Evolutionary conservation across 1,284 basidiomycete species (phyloP).

Genomic region (Apiotrichum gamsii): DNA sequence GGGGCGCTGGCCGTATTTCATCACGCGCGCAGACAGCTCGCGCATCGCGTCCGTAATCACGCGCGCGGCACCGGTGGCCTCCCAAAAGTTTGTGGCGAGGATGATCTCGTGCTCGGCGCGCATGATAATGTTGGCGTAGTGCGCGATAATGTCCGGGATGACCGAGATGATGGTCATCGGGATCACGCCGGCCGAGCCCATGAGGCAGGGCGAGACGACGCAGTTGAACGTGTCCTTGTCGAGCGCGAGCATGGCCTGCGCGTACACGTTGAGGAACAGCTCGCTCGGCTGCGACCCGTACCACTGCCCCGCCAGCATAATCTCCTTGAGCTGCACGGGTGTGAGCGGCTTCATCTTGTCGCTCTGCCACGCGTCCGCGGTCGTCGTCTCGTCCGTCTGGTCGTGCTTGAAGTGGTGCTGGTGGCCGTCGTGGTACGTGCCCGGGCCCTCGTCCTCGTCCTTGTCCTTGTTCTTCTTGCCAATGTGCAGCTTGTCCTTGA

Average conservation of each 20-base stretch:
- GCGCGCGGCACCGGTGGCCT: slow-evolving; percentile 24
- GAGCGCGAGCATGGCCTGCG: slow-evolving; percentile 23
- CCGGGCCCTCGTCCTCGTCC: too few species aligned
- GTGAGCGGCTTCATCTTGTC: slow-evolving; percentile 2
- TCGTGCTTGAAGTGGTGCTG: too few species aligned
- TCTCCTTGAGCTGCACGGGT: slow-evolving; percentile 19
- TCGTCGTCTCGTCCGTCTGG: slow-evolving; percentile 8
- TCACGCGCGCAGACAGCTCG: slow-evolving; percentile 26
- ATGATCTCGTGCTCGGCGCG: slow-evolving; percentile 30
- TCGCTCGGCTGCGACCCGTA: slow-evolving; percentile 19
- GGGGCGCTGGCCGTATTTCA: slow-evolving; percentile 20
- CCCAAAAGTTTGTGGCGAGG: slow-evolving; percentile 39
- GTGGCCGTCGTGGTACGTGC: too few species aligned
- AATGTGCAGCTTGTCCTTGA: too few species aligned
- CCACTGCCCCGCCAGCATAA: slow-evolving; percentile 25
- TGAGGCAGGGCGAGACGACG: slow-evolving; percentile 26
- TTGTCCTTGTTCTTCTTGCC: too few species aligned
- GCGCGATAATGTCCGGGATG: slow-evolving; percentile 33
- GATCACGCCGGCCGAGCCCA: slow-evolving; percentile 23
- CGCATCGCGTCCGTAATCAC: slow-evolving; percentile 27
- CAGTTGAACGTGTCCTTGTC: slow-evolving; percentile 25
- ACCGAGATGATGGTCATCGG: slow-evolving; percentile 32
- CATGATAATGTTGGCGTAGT: slow-evolving; percentile 31
- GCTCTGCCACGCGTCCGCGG: slow-evolving; percentile 12
- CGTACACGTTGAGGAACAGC: slow-evolving; percentile 28